Evolutionary conservation across 345 rosid genomes (phyloP).

Genomic region (Citrus inodora): DNA sequence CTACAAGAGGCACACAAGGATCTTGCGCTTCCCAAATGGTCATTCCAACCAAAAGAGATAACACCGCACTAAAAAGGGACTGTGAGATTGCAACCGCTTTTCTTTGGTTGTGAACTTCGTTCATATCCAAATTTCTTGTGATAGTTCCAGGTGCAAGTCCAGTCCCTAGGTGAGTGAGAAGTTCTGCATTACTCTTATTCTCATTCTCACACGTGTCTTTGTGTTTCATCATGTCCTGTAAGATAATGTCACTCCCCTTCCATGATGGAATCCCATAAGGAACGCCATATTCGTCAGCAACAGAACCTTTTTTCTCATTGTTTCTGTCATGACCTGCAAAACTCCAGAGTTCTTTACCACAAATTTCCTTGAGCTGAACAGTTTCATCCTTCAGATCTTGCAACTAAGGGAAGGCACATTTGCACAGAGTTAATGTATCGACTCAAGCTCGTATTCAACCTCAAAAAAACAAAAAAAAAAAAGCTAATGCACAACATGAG

Average conservation of each 20-base stretch:
- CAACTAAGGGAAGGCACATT: constrained; percentile 37
- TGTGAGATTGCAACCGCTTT: constrained; percentile 53
- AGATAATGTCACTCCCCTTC: constrained; percentile 18
- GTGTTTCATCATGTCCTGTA: constrained; percentile 13
- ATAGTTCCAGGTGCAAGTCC: constrained; percentile 15
- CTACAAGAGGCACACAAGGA: constrained; percentile 73
- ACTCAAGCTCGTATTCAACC: not conserved
- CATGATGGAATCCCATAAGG: constrained; percentile 9
- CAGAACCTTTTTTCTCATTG: constrained; percentile 9
- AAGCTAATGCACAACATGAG: not conserved
- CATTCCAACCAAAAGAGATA: constrained; percentile 63
- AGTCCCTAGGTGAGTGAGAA: constrained; percentile 6
- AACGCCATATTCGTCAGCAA: constrained; percentile 21
- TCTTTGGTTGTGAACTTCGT: constrained; percentile 26
- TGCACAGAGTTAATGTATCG: not conserved
- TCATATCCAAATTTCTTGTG: constrained; percentile 22
- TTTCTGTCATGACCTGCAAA: constrained; percentile 22
- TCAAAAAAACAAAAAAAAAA: not conserved
- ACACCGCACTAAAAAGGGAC: constrained; percentile 53
- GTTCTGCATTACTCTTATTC: constrained; percentile 20
- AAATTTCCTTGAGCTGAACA: constrained; percentile 40
- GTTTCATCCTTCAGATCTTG: constrained; percentile 53
- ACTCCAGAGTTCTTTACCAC: constrained; percentile 30
- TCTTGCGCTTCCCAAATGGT: constrained; percentile 61
- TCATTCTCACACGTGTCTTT: constrained; percentile 23